Evolutionary conservation across 2,329 filamentous ascomycete genomes (phyloP).

Genomic region (Cytospora leucostoma): DNA sequence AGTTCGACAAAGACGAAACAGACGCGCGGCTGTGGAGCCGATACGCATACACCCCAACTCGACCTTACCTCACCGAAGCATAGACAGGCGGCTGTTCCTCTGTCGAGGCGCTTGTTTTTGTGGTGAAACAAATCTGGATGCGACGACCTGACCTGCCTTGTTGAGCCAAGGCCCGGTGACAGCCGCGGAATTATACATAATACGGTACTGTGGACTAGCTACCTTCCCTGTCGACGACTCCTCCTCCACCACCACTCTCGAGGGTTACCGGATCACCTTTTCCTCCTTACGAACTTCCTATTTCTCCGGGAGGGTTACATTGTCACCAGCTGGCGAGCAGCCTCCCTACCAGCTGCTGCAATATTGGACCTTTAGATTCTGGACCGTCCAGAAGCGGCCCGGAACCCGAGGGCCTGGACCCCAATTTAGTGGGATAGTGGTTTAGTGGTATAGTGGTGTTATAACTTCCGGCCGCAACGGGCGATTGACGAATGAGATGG

Average conservation of each 20-base stretch:
- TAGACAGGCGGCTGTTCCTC: neutral
- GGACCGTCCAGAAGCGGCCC: neutral
- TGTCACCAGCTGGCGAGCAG: slow-evolving; percentile 17
- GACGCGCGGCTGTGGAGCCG: slow-evolving; percentile 23
- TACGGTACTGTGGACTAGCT: neutral
- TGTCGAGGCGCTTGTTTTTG: neutral
- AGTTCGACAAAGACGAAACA: slow-evolving; percentile 10
- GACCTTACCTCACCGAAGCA: slow-evolving; percentile 11
- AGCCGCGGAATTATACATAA: neutral
- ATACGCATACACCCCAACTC: slow-evolving; percentile 5
- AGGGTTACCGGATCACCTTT: neutral
- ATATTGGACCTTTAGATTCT: neutral
- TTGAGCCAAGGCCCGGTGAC: neutral
- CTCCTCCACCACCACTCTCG: neutral
- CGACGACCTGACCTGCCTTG: neutral
- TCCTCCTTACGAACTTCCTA: neutral
- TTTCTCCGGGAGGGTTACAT: slow-evolving; percentile 21
- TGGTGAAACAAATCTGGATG: neutral
- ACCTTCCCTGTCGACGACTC: neutral
- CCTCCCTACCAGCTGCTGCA: slow-evolving; percentile 11
- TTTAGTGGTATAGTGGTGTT: neutral
- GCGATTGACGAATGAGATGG: slow-evolving; percentile 25
- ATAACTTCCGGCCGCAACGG: neutral
- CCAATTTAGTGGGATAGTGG: too few relatives aligned
- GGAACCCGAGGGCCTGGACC: slow-evolving; percentile 12